Evolutionary conservation across 176 grass and related monocot species (phyloP), one percentile per base, ranked within the genome.

Genomic region (Olyra latifolia): DNA sequence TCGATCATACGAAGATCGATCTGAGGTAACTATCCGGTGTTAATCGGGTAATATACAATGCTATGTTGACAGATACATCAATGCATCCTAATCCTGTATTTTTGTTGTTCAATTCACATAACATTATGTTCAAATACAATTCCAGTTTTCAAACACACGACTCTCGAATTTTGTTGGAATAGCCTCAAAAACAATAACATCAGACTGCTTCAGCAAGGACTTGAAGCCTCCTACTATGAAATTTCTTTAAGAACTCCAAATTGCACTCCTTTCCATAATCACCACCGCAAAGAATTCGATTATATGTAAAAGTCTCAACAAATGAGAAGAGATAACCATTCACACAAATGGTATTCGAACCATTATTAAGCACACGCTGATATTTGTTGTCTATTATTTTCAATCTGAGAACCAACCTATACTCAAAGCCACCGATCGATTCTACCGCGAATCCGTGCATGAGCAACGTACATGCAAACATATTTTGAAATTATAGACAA

Each of bases 361-460:
- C 28, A 79, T 25, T 66, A 53, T 22, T 55, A 8, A 41, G n/a
- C 9, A 61, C 2, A 57, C 38, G 16, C 14, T 54, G n/a, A 52
- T 47, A 48, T 25, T 8, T 7, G 53, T 52, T 7, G 32, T 53
- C 42, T 25, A 32, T 29, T 54, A 27, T 22, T 39, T 53, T n/a
- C n/a, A 23, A 23, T 59, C 59, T 58, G n/a, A 22, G 25, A 78
- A 66, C 71, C 49, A 67, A 97, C 94, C 91, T 94, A 71, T 97
- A 97, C 50, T 97, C 94, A 15, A 91, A 97, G 16, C 91, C 94
- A 83, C 94, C 94, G n/a, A n/a, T n/a, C n/a, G n/a, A n/a, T n/a
- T n/a, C n/a, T n/a, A n/a, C n/a, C n/a, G n/a, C n/a, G n/a, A n/a
- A n/a, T n/a, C n/a, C n/a, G n/a, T n/a, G n/a, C n/a, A n/a, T n/a